Base-by-base conservation (phyloP, 1,139 yeast genomes). In the Geotrichum armillariae region DNA sequence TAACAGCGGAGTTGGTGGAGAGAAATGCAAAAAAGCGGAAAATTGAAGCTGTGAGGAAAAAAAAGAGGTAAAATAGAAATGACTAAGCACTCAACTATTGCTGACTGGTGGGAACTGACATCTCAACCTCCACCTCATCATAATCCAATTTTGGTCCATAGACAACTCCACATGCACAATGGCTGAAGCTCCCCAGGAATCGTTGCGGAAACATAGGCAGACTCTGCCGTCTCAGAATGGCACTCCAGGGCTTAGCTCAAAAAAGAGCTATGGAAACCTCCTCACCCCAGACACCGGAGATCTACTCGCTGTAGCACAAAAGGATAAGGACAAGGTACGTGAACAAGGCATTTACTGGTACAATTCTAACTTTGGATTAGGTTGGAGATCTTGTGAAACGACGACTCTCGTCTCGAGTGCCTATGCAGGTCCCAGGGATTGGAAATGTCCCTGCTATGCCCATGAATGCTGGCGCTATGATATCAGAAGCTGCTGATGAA, bases 161-260 rank as follows among this genome's bases (percentile, higher is more conserved):
- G n/a, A n/a, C n/a, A n/a, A n/a, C n/a, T n/a, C 35, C 5, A 32
- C 35, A 32, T n/a, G 12, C 16, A 31, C 16, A 31, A 47, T 47
- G 50, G 21, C 40, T 23, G 50, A 51, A 43, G 44, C 50, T 22
- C 47, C 58, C 22, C 31, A 49, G 40, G 65, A 63, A 48, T 65
- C 68, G 40, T 52, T 64, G 55, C 55, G 68, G 38, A 61, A 62
- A 52, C 66, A 64, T 46, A 54, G 67, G 20, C 67, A 63, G 56
- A 64, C 66, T 23, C 46, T 63, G 32, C 46, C 58, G 6, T 58
- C 65, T 3, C 48, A 41, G 25, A 31, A 25, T 20, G 14, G 53
- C 53, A n/a, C 53, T 27, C 38, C 31, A 4, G 8, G 18, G 18
- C 34, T 37, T 18, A 18, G 17, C 18, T 23, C 20, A 11, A 41